Evolutionary conservation across 805 yeast genomes (phyloP).

Genomic region (Saccharomycopsis sp.): DNA sequence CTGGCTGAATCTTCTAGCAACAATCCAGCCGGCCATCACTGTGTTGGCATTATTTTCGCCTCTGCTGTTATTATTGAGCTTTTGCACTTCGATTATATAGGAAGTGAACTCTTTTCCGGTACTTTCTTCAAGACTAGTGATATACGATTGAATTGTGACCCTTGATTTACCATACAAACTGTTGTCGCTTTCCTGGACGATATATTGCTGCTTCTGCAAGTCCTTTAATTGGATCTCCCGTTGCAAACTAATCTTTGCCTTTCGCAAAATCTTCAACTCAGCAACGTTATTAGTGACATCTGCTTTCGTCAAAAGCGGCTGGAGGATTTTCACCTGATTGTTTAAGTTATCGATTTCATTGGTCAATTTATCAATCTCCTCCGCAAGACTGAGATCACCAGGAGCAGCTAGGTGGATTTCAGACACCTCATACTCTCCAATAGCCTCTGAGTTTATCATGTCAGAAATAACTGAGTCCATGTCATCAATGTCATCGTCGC

Average conservation of each 20-base stretch:
- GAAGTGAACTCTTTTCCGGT: conserved; percentile 58
- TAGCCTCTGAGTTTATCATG: conserved; percentile 22
- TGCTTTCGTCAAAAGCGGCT: conserved; percentile 69
- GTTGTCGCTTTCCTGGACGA: conserved; percentile 77
- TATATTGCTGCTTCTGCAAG: conserved; percentile 68
- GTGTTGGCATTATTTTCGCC: conserved; percentile 25
- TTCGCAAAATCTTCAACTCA: conserved; percentile 60
- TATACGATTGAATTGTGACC: conserved; percentile 42
- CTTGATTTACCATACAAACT: conserved; percentile 63
- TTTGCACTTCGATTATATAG: conserved; percentile 73
- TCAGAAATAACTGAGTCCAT: conserved; percentile 21
- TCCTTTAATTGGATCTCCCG: conserved; percentile 72
- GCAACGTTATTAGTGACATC: conserved; percentile 72
- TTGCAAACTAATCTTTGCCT: conserved; percentile 59
- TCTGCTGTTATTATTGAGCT: conserved; percentile 28
- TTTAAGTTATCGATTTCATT: conserved; percentile 51
- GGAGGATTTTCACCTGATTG: conserved; percentile 58
- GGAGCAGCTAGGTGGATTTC: conserved; percentile 56
- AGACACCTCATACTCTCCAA: conserved; percentile 27
- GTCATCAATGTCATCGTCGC: conserved; percentile 25
- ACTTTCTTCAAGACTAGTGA: conserved; percentile 41
- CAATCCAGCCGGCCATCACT: conserved; percentile 74
- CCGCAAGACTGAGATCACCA: conserved; percentile 56
- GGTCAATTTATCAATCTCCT: conserved; percentile 55
- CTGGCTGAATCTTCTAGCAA: conserved; percentile 85